These are phyloP conservation scores for Yamadazyma atlantica DNA, from an alignment of 1,139 yeast genomes.

Conservation along the genomic window DNA sequence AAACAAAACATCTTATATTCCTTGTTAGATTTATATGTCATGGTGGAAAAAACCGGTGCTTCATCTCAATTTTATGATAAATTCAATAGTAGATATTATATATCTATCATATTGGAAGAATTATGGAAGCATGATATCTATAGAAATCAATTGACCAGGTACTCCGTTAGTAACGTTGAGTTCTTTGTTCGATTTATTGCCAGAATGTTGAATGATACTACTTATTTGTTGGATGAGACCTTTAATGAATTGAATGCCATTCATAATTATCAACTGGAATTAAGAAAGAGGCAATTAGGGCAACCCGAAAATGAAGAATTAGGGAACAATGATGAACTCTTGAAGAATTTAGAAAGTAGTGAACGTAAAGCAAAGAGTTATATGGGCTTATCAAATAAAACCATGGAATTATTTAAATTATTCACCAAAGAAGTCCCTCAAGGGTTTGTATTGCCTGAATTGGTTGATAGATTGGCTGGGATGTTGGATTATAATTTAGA, in stretches of 20 bases:
- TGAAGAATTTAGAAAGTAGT: conserved; percentile 53
- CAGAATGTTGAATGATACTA: conserved; percentile 89
- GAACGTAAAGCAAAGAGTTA: conserved; percentile 81
- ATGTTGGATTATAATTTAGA: conserved; percentile 92
- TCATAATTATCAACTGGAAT: conserved; percentile 69
- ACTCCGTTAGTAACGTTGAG: conserved; percentile 65
- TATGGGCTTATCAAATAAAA: conserved; percentile 81
- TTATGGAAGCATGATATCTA: conserved; percentile 77
- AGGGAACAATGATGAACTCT: conserved; percentile 62
- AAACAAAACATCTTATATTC: conserved; percentile 73
- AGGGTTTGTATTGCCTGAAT: conserved; percentile 85
- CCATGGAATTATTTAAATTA: conserved; percentile 72
- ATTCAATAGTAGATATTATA: conserved; percentile 85
- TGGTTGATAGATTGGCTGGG: conserved; percentile 90
- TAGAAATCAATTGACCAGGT: conserved; percentile 64
- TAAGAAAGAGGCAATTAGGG: conserved; percentile 40
- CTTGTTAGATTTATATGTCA: conserved; percentile 84
- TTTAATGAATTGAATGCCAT: conserved; percentile 75
- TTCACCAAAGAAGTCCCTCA: conserved; percentile 85
- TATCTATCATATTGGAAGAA: conserved; percentile 78
- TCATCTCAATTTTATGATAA: conserved; percentile 95
- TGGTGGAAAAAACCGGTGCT: conserved; percentile 95
- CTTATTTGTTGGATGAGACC: conserved; percentile 89
- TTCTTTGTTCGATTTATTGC: conserved; percentile 93
- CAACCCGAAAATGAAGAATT: conserved; percentile 37